A percentile compares a stretch with the other conserved stretches of the same genome.
Evolutionary conservation across 805 yeast species (phyloP).

Genomic region (Millerozyma acaciae): DNA sequence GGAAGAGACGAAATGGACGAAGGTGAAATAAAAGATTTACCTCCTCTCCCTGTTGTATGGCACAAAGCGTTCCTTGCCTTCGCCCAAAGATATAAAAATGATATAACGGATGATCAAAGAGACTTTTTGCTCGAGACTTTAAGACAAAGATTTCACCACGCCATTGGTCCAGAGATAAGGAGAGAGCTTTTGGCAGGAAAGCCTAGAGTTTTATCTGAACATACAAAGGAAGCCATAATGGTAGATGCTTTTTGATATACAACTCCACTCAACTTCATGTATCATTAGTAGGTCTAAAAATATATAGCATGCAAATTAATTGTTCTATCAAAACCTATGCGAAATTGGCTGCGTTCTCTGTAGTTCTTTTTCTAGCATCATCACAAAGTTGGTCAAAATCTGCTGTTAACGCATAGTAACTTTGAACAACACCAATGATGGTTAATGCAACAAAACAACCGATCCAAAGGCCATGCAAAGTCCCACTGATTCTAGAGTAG

Average conservation of each 20-base stretch:
- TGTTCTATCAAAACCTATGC: constrained; percentile 1
- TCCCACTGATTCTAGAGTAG: constrained; percentile 40
- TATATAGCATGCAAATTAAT: constrained; percentile 2
- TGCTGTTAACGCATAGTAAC: constrained; percentile 30
- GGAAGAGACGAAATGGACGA: constrained; percentile 28
- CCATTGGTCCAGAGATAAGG: constrained; percentile 90
- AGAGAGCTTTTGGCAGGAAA: constrained; percentile 88
- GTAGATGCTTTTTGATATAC: constrained; percentile 30
- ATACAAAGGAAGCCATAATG: constrained; percentile 33
- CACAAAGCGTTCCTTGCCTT: constrained; percentile 93
- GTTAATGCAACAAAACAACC: constrained; percentile 54
- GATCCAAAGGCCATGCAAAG: constrained; percentile 62
- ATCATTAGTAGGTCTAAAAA: background rate
- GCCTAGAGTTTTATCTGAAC: constrained; percentile 47
- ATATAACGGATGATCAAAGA: constrained; percentile 97
- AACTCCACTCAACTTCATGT: background rate
- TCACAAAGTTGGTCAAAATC: constrained; percentile 35
- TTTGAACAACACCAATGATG: constrained; percentile 46
- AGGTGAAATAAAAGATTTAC: constrained; percentile 35
- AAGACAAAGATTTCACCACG: constrained; percentile 83
- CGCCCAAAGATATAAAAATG: constrained; percentile 95
- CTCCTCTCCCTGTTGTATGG: constrained; percentile 90
- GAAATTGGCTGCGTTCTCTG: background rate
- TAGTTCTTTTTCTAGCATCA: constrained; percentile 20
- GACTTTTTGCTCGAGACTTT: constrained; percentile 89